These are phyloP conservation scores for Wickerhamiella musiphila DNA, from an alignment of 805 yeast genomes.

Conservation along the genomic window DNA sequence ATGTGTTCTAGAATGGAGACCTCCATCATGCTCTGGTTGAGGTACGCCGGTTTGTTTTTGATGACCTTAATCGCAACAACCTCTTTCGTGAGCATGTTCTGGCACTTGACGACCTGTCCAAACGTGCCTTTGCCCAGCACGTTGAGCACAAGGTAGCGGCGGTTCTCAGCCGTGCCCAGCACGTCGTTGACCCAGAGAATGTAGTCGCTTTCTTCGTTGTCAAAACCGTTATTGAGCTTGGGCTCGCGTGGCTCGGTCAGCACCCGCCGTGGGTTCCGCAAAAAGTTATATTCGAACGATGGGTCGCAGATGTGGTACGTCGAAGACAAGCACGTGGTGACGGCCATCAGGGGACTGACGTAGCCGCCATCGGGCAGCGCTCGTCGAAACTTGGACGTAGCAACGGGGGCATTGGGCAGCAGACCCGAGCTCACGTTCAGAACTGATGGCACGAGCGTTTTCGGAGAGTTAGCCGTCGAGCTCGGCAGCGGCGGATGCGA, in stretches of 20 bases:
- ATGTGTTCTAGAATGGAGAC: constrained; percentile 71
- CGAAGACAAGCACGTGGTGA: constrained; percentile 59
- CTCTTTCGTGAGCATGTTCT: constrained; percentile 58
- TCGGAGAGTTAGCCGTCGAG: constrained; percentile 6
- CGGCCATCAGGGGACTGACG: constrained; percentile 49
- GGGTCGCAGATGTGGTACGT: constrained; percentile 80
- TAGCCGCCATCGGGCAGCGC: constrained; percentile 25
- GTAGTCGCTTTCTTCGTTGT: constrained; percentile 78
- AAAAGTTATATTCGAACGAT: constrained; percentile 59
- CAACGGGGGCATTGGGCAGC: constrained; percentile 16
- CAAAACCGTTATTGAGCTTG: constrained; percentile 60
- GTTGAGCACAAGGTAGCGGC: constrained; percentile 78
- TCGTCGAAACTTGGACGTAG: constrained; percentile 20
- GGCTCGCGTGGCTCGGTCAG: constrained; percentile 87
- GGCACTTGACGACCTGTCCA: constrained; percentile 96
- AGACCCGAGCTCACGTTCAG: constrained; percentile 15
- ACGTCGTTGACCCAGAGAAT: constrained; percentile 89
- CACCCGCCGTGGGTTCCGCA: constrained; percentile 80
- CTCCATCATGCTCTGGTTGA: constrained; percentile 83
- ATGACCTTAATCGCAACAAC: constrained; percentile 89
- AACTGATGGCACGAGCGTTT: constrained; percentile 4
- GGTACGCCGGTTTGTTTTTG: constrained; percentile 76
- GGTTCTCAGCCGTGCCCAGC: constrained; percentile 67
- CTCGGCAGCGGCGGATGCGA: background rate
- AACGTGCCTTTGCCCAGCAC: constrained; percentile 92